Evolutionary conservation across 768 basidiomycete species (phyloP), one percentile per base, ranked within the genome.

Genomic region (Megacollybia marginata): DNA sequence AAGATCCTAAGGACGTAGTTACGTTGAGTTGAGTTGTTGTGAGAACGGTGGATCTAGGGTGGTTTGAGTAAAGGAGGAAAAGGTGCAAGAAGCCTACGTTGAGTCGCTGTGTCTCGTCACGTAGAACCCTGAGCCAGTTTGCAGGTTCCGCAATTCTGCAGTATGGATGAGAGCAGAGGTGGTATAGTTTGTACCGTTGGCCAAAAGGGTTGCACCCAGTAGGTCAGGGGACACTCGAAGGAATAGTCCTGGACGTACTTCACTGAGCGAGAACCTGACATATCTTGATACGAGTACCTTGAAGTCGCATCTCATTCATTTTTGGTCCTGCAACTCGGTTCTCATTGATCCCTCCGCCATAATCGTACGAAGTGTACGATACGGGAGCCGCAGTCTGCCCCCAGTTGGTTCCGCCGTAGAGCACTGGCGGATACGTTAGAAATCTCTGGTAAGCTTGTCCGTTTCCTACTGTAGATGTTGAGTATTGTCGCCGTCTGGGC

Each of bases 351-450:
- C 73, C 38, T 40, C 38, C 38, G 8, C 38, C 38, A 40, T 40
- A 40, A 40, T 40, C 38, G 8, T 40, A 84, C 10, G 79, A 80
- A 1, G 75, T 72, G 55, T 80, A 80, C 47, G 73, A 74, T 1
- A 78, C 78, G 4, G 80, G 80, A 55, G 76, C 71, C 1, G 76
- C 62, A 1, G 78, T 79, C 44, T 76, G 70, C 0, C 80, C 81
- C 79, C 79, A 82, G 46, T 83, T 82, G 1, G 82, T 83, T 28
- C 81, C 82, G 3, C 81, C 81, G 57, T 74, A 79, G 9, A 76
- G 59, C 82, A 83, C 74, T 74, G 40, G 1, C 31, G 34, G 8
- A 40, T 8, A 16, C 15, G 18, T 48, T 40, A 54, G 42, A 44
- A 11, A n/a, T 19, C 23, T 44, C 12, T 9, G 13, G 23, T 15